These are phyloP conservation scores for Phytophthora idaei DNA, from an alignment of 352 stramenopile species.

Conservation along the genomic window DNA sequence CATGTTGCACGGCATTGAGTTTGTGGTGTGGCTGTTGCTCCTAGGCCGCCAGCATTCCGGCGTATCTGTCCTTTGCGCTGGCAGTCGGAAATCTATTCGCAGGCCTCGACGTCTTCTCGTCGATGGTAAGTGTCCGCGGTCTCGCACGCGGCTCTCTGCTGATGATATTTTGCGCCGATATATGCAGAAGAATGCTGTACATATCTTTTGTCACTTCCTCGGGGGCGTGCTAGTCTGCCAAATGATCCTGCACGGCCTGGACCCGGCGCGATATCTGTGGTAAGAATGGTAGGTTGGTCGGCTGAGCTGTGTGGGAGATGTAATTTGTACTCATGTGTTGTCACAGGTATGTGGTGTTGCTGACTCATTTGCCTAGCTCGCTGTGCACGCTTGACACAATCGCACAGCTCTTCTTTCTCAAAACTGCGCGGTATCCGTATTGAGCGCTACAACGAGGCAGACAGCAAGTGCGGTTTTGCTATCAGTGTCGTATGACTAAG, in stretches of 20 bases:
- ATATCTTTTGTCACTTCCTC: conserved; percentile 65
- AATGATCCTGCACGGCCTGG: conserved; percentile 50
- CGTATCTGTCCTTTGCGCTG: conserved; percentile 51
- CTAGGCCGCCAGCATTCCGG: conserved; percentile 34
- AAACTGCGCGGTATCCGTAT: conserved; percentile 31
- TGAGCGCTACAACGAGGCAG: not conserved
- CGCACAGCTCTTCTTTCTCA: conserved; percentile 37
- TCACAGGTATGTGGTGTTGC: conserved; percentile 40
- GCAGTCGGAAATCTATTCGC: conserved; percentile 41
- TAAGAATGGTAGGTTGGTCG: conserved; percentile 12
- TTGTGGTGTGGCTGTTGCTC: not conserved
- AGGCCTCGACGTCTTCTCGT: conserved; percentile 59
- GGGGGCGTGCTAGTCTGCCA: conserved; percentile 66
- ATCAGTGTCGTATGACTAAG: conserved; percentile 30
- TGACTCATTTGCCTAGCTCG: conserved; percentile 40
- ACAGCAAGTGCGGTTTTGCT: conserved; percentile 7
- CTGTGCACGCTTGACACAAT: conserved; percentile 40
- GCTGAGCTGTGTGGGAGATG: not conserved
- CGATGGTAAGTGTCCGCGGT: conserved; percentile 31
- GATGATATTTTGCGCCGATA: not conserved
- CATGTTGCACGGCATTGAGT: not conserved
- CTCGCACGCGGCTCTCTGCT: not conserved
- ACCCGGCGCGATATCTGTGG: conserved; percentile 51
- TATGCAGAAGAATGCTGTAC: conserved; percentile 54
- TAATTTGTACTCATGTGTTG: conserved; percentile 3